Conservation (phyloP, 2,329 filamentous ascomycete genomes). For the Venturia oleaginea region DNA sequence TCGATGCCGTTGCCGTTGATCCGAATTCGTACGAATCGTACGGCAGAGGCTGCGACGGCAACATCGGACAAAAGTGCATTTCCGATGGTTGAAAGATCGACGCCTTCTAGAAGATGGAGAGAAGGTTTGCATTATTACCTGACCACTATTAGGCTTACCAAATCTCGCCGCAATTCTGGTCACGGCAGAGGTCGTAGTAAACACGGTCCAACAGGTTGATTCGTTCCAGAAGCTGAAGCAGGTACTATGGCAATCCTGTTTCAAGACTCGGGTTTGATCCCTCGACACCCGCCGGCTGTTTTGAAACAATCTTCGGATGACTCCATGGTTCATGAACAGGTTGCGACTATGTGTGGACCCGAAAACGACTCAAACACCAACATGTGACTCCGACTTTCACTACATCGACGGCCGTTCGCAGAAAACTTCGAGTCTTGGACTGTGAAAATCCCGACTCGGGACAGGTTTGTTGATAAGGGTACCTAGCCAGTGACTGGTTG, state of each 20-base stretch:
- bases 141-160: neutral
- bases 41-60: neutral
- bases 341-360: neutral
- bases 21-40: neutral
- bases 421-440: neutral
- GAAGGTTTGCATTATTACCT: neutral
- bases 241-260: neutral
- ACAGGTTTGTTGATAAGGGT: no score
- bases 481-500: no score
- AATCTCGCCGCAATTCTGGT: neutral
- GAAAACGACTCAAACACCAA: neutral
- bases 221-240: neutral
- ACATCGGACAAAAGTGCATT: neutral
- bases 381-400: neutral
- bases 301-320: neutral
- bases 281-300: neutral
- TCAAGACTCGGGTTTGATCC: neutral
- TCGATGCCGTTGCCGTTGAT: neutral
- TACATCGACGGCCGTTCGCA: neutral
- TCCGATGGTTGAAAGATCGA: neutral
- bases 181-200: neutral
- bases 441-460: no score
- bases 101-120: neutral
- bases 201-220: neutral
- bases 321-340: neutral